These are phyloP conservation scores for Discostella stelligeroides DNA, from an alignment of 108 stramenopile species.

Conservation along the genomic window DNA sequence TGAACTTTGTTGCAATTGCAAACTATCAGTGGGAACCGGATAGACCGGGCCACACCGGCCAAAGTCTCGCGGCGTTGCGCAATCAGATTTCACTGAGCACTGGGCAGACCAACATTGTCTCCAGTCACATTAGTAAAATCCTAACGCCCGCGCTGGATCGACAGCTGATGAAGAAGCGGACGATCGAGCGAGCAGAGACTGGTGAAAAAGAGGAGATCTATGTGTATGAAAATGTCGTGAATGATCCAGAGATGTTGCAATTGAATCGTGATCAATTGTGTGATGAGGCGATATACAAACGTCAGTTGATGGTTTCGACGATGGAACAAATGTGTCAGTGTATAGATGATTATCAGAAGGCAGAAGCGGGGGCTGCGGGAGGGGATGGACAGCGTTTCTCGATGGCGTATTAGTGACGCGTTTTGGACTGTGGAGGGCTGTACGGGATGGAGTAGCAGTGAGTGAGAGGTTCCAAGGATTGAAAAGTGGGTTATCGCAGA, in stretches of 20 bases:
- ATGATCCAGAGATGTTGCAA: constrained; percentile 43
- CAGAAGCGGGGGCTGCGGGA: constrained; percentile 33
- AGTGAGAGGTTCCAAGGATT: no score
- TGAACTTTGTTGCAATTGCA: constrained; percentile 38
- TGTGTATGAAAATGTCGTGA: constrained; percentile 29
- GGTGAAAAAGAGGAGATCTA: constrained; percentile 31
- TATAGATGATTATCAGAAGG: constrained; percentile 43
- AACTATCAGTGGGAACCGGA: constrained; percentile 48
- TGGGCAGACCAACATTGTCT: constrained; percentile 34
- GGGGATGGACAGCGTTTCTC: constrained; percentile 32
- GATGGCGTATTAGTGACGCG: constrained; percentile 28
- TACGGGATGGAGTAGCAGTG: no score
- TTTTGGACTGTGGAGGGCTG: no score
- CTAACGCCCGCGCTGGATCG: constrained; percentile 34
- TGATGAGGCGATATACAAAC: constrained; percentile 41
- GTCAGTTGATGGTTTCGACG: constrained; percentile 30
- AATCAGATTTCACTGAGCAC: constrained; percentile 42
- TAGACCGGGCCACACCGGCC: constrained; percentile 33
- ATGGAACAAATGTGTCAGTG: constrained; percentile 45
- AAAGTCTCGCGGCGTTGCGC: constrained; percentile 35
- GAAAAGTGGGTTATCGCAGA: no score
- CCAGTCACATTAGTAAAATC: constrained; percentile 30
- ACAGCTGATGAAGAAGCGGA: constrained; percentile 35
- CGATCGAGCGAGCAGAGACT: constrained; percentile 11
- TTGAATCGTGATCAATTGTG: constrained; percentile 35